Percentiles rank a stretch among this genome's conserved stretches.
Conservation (phyloP, 2,329 filamentous ascomycete genomes). For the Venturiaceae sp. region DNA sequence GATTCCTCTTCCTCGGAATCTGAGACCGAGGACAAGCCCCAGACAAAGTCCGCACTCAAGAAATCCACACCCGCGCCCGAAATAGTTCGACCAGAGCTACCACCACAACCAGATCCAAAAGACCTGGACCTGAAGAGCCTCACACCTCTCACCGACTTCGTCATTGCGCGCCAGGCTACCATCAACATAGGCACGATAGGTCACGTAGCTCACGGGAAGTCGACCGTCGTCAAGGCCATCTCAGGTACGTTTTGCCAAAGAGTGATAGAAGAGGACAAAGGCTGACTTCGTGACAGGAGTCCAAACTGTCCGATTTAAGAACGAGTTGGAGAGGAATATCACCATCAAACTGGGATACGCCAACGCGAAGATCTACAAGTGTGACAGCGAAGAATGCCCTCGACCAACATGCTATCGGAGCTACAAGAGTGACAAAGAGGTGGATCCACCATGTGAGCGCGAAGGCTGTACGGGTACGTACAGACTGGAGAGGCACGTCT, state of each 20-base stretch:
- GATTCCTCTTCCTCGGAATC: conserved; percentile 43
- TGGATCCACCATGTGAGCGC: conserved; percentile 91
- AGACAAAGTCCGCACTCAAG: conserved; percentile 76
- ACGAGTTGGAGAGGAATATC: conserved; percentile 97
- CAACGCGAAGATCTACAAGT: conserved; percentile 99
- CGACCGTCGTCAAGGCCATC: conserved; percentile 97
- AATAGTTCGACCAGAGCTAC: conserved; percentile 56
- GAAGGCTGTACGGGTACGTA: conserved; percentile 86
- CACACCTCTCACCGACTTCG: conserved; percentile 84
- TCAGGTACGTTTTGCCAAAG: too few species aligned
- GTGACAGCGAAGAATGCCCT: conserved; percentile 83
- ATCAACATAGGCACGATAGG: conserved; percentile 99
- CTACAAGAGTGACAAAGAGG: conserved; percentile 98
- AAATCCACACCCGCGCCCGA: conserved; percentile 51
- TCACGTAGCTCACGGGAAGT: conserved; percentile 98
- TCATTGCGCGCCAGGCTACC: conserved; percentile 94
- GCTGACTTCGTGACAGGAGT: too few species aligned
- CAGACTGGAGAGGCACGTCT: conserved; percentile 81
- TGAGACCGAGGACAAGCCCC: conserved; percentile 65
- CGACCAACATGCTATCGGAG: conserved; percentile 91
- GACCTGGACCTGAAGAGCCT: conserved; percentile 74
- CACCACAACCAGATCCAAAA: conserved; percentile 87
- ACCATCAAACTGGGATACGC: conserved; percentile 99
- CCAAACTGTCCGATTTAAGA: conserved; percentile 99
- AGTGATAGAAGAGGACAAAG: too few species aligned